phyloP scores from a whole-genome alignment of 257 asterid species.

The Solanum lignicaule region DNA sequence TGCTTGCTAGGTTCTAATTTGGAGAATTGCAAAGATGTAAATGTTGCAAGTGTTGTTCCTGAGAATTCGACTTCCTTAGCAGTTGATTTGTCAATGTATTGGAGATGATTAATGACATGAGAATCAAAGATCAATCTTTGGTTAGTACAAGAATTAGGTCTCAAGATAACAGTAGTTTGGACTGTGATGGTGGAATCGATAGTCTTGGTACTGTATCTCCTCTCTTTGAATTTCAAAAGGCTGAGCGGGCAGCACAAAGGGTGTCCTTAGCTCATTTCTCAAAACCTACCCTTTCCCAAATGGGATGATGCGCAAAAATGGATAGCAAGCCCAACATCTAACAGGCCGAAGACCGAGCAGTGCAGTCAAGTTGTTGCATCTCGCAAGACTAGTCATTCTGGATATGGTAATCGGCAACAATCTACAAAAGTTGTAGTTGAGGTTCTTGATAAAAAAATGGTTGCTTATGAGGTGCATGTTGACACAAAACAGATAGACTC shows the following conservation, averaged over 20 bases:
- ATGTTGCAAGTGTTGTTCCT: slow-evolving; percentile 11
- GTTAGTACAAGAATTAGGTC: slow-evolving; percentile 14
- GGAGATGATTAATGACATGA: slow-evolving; percentile 7
- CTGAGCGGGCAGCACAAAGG: slow-evolving; percentile 18
- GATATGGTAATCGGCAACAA: slow-evolving; percentile 11
- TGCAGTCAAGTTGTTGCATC: slow-evolving; percentile 21
- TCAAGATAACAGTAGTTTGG: slow-evolving; percentile 10
- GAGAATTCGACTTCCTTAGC: slow-evolving; percentile 11
- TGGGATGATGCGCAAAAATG: slow-evolving; percentile 40
- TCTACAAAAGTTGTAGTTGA: slow-evolving; percentile 18
- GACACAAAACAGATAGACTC: slow-evolving; percentile 29
- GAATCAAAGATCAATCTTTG: slow-evolving; percentile 14
- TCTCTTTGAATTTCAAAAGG: slow-evolving; percentile 27
- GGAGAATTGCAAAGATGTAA: slow-evolving; percentile 27
- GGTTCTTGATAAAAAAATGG: slow-evolving; percentile 14
- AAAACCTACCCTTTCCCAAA: slow-evolving; percentile 24
- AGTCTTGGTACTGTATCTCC: slow-evolving; percentile 12
- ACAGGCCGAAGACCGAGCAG: slow-evolving; percentile 5
- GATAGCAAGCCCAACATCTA: slow-evolving; percentile 32
- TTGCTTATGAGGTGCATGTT: slow-evolving; percentile 18
- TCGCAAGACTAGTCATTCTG: slow-evolving; percentile 15
- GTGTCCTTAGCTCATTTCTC: slow-evolving; percentile 21
- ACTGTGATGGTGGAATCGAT: slow-evolving; percentile 14
- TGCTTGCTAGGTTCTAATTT: background rate
- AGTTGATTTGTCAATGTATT: background rate